phyloP scores from a whole-genome alignment of 1,139 yeast genomes.

The Arxiozyma heterogenica region DNA sequence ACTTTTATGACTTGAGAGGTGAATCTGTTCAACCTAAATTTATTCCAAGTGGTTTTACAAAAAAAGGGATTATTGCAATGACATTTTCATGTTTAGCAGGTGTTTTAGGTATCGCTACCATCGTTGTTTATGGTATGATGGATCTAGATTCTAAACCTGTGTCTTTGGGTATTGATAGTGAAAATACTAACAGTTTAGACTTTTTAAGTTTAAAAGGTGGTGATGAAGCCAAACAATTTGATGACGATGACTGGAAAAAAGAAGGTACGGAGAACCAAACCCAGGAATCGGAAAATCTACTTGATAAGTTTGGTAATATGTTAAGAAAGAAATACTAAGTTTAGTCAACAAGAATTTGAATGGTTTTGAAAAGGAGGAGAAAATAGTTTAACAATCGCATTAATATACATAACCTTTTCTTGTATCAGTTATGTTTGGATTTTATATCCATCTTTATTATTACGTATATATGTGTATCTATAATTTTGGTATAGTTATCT shows the following conservation, averaged over 20 bases:
- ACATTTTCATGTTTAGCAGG: constrained; percentile 74
- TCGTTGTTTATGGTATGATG: constrained; percentile 73
- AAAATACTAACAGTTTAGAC: neutral
- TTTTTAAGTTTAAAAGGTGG: neutral
- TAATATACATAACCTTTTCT: neutral
- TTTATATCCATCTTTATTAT: no score
- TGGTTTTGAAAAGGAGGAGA: neutral
- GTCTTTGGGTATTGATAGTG: neutral
- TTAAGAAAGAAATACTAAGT: neutral
- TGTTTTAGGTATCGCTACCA: constrained; percentile 63
- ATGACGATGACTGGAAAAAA: constrained; percentile 15
- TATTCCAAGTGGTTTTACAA: constrained; percentile 82
- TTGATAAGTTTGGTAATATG: neutral
- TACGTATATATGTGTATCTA: no score
- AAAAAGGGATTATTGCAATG: constrained; percentile 82
- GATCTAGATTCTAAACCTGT: constrained; percentile 32
- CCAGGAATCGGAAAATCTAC: neutral
- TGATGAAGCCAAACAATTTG: neutral
- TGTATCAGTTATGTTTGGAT: no score
- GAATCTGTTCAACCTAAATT: constrained; percentile 55
- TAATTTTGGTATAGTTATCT: no score
- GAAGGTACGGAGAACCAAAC: neutral
- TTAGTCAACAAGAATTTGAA: neutral
- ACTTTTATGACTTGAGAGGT: constrained; percentile 57
- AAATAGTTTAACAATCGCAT: no score